Evolutionary conservation across 2,329 filamentous ascomycete species (phyloP).

Genomic region (Curvularia sp.): DNA sequence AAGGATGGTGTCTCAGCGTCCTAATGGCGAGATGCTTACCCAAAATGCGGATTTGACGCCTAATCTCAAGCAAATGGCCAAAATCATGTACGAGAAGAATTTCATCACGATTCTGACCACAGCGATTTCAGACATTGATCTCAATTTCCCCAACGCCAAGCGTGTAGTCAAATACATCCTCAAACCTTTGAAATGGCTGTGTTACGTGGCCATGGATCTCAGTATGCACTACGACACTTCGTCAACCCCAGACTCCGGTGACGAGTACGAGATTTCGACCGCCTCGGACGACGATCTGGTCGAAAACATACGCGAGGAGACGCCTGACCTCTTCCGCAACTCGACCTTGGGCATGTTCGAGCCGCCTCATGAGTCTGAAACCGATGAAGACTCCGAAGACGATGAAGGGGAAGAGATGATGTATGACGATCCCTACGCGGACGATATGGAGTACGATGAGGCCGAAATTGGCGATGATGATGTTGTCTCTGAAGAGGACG

Average conservation of each 20-base stretch:
- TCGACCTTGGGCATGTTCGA: constrained; percentile 96
- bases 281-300: constrained; percentile 86
- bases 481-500: constrained; percentile 87
- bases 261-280: constrained; percentile 91
- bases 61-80: constrained; percentile 83
- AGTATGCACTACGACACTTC: constrained; percentile 82
- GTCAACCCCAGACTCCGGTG: constrained; percentile 66
- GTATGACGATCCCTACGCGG: constrained; percentile 87
- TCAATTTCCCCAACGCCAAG: constrained; percentile 93
- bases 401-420: constrained; percentile 71
- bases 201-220: constrained; percentile 82
- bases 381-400: constrained; percentile 68
- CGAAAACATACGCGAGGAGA: constrained; percentile 78
- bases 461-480: constrained; percentile 69
- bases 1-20: constrained; percentile 76
- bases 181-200: constrained; percentile 84
- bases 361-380: constrained; percentile 79
- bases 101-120: constrained; percentile 87
- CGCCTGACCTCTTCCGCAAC: constrained; percentile 95
- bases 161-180: constrained; percentile 96
- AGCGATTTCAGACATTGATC: constrained; percentile 92
- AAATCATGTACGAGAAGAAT: constrained; percentile 98
- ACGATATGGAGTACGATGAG: constrained; percentile 93
- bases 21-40: constrained; percentile 48
- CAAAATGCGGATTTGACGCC: constrained; percentile 46